Base-by-base conservation (phyloP, 495 filamentous ascomycete genomes). In the Penicillium canescens region DNA sequence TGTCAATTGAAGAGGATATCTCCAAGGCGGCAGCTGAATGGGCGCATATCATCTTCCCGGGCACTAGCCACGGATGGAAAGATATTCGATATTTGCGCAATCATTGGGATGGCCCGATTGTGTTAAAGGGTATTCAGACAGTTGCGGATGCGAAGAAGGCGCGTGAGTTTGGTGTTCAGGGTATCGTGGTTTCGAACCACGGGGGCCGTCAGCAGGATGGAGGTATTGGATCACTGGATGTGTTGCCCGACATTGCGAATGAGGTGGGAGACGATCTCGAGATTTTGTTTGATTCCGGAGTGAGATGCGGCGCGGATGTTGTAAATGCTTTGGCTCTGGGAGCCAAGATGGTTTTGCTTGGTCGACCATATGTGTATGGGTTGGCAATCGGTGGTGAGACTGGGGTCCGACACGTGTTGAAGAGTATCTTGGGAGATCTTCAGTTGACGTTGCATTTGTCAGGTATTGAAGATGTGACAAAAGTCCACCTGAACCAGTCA, bases 131-230 rank as follows among this genome's bases (percentile, higher is more conserved):
- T 0, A 79, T 82, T 10, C 78, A 83, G 60, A 69, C 68, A 33
- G 77, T 78, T 14, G 66, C 67, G 6, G 82, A 84, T 62, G 81
- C 78, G 16, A 62, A 70, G 46, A 74, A 67, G 42, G 76, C 77
- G 3, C 74, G 79, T 0, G 70, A 83, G 42, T 34, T 67, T 16
- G 80, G 81, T 2, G 61, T 74, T n/a, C 74, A 83, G 57, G 81
- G 80, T 0, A 82, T 86, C 49, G 72, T 85, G 0, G 79, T 86
- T 8, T 62, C 58, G 4, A 70, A 68, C 35, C 65, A 82, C 84
- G 49, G 72, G 83, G 2, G 79, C 83, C 11, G 60, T 48, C 21
- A 70, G 56, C 59, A 75, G 21, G 80, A 82, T 51, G 78, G 75
- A 24, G 71, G 65, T 6, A 59, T 72, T 37, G 63, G 63, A 9